Evolutionary conservation across 2,329 filamentous ascomycete genomes (phyloP).

Genomic region (Exophiala xenobiotica): DNA sequence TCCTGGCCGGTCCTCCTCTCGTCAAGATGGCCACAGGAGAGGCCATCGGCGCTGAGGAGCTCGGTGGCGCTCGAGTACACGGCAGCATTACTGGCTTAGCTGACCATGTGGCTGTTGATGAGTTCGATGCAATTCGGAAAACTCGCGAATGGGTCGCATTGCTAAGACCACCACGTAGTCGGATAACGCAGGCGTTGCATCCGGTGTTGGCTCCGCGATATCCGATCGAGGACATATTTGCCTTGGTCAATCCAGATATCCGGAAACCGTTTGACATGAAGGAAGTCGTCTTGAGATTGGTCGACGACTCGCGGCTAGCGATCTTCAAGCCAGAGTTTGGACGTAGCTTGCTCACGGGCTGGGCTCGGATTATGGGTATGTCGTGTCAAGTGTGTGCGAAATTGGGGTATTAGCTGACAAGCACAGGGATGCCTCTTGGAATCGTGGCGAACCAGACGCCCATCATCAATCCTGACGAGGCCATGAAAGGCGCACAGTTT

Average conservation of each 20-base stretch:
- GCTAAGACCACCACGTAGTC: conserved; percentile 23
- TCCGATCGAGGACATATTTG: conserved; percentile 40
- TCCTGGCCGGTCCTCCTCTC: conserved; percentile 46
- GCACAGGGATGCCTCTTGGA: conserved; percentile 37
- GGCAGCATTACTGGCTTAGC: conserved; percentile 43
- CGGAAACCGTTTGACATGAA: conserved; percentile 40
- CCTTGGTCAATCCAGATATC: conserved; percentile 42
- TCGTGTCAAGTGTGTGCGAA: neutral
- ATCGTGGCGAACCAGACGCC: conserved; percentile 45
- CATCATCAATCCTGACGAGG: conserved; percentile 44
- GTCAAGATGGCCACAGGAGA: conserved; percentile 52
- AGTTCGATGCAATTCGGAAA: conserved; percentile 46
- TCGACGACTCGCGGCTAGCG: conserved; percentile 43
- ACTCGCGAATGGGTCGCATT: conserved; percentile 39
- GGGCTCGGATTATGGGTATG: conserved; percentile 42
- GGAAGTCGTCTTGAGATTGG: conserved; percentile 43
- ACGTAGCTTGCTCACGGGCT: conserved; percentile 39
- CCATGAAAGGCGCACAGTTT: conserved; percentile 45
- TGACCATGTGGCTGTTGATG: conserved; percentile 46
- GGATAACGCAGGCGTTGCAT: too few species aligned
- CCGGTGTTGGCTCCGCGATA: conserved; percentile 35
- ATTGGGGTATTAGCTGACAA: neutral
- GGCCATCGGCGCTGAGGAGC: conserved; percentile 41
- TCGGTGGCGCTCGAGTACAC: conserved; percentile 46
- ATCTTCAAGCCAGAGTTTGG: conserved; percentile 46